Percentiles rank a stretch among this genome's conserved stretches.
phyloP scores from a whole-genome alignment of 1,284 basidiomycete genomes.

The Rhodotorula sp. region DNA sequence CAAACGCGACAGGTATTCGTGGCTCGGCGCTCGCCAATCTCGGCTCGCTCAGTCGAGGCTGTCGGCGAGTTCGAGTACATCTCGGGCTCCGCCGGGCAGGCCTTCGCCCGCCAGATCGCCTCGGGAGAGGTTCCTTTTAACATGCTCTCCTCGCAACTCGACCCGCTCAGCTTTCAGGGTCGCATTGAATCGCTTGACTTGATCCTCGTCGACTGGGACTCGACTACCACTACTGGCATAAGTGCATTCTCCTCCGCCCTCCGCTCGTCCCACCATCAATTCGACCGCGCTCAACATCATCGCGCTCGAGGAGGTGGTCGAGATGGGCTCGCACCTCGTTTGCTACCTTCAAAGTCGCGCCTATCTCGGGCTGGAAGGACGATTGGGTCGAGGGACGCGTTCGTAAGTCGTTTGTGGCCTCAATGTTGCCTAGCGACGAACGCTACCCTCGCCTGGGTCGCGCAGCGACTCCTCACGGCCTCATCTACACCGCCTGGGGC shows the following conservation, averaged over 20 bases:
- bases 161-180: neutral
- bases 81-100: conserved; percentile 5
- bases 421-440: no score
- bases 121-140: conserved; percentile 1
- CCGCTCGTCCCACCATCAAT: neutral
- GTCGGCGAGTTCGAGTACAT: conserved; percentile 5
- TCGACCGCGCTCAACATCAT: conserved; percentile 8
- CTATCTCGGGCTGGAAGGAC: conserved; percentile 2
- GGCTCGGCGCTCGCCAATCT: conserved; percentile 14
- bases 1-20: conserved; percentile 17
- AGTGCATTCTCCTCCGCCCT: no score
- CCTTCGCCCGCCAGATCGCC: neutral
- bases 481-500: conserved; percentile 4
- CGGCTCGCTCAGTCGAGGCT: conserved; percentile 7
- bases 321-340: conserved; percentile 10
- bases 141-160: conserved; percentile 7
- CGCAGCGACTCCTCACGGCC: conserved; percentile 4
- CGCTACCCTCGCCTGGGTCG: neutral
- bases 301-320: conserved; percentile 10
- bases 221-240: conserved; percentile 13
- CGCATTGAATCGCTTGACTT: neutral
- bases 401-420: neutral
- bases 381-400: neutral
- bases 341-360: conserved; percentile 1
- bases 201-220: neutral